phyloP scores from a whole-genome alignment of 805 yeast species.

The Torulaspora microellipsoides region DNA sequence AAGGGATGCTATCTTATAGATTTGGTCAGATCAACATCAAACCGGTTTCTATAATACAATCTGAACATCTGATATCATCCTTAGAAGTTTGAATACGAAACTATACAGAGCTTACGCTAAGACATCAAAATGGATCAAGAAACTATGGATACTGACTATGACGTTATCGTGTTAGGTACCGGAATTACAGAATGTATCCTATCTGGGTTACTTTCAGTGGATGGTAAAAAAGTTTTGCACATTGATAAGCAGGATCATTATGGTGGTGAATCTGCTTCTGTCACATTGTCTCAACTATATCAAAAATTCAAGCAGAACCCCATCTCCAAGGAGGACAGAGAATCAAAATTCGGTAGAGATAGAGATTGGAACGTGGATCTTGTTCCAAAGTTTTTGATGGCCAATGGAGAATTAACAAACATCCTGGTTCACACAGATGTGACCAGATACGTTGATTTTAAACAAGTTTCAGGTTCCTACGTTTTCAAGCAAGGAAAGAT shows the following conservation, averaged over 20 bases:
- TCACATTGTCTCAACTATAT: constrained; percentile 65
- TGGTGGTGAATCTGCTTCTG: constrained; percentile 88
- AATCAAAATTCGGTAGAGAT: constrained; percentile 74
- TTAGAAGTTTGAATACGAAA: no score
- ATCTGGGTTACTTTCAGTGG: constrained; percentile 92
- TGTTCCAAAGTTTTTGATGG: constrained; percentile 95
- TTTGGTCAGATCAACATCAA: no score
- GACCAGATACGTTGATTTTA: constrained; percentile 91
- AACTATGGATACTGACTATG: constrained; percentile 90
- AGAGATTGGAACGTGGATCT: constrained; percentile 98
- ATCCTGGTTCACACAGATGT: constrained; percentile 94
- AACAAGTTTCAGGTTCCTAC: constrained; percentile 92
- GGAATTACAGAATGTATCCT: constrained; percentile 97
- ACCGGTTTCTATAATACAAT: no score
- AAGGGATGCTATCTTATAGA: no score
- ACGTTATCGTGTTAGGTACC: constrained; percentile 88
- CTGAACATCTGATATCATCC: no score
- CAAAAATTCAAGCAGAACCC: constrained; percentile 81
- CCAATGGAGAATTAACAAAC: constrained; percentile 94
- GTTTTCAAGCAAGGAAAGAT: constrained; percentile 84
- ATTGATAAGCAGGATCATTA: constrained; percentile 95
- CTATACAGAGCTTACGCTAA: neutral
- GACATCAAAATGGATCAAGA: constrained; percentile 20
- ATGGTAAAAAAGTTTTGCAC: constrained; percentile 95
- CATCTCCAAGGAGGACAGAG: constrained; percentile 59